These are phyloP conservation scores for Senna tora DNA, from an alignment of 306 rosid species.

Conservation along the genomic window DNA sequence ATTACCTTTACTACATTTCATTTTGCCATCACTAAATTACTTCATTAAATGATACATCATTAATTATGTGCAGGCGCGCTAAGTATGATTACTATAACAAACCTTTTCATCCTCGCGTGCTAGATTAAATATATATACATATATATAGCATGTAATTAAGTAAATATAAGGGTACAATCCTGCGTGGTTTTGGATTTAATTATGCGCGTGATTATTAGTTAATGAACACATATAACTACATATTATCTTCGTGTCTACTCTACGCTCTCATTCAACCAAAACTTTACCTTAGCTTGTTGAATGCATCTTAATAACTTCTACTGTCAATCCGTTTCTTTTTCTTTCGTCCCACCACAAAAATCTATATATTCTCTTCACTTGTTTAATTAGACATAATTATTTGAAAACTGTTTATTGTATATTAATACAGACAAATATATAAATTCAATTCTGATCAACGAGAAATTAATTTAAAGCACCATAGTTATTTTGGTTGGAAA, in stretches of 20 bases:
- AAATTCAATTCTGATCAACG: not conserved
- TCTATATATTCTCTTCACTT: not conserved
- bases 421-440: not conserved
- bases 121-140: too few relatives aligned
- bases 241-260: conserved; percentile 35
- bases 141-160: too few relatives aligned
- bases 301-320: not conserved
- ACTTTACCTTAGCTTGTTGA: conserved; percentile 33
- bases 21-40: too few relatives aligned
- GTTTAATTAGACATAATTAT: not conserved
- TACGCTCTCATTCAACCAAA: conserved; percentile 15
- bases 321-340: not conserved
- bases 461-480: not conserved
- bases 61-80: too few relatives aligned
- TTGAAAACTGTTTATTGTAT: not conserved
- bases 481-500: not conserved
- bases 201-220: conserved; percentile 7
- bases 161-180: not conserved
- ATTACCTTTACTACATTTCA: too few relatives aligned
- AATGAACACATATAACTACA: not conserved
- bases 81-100: too few relatives aligned
- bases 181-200: not conserved
- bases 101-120: not conserved
- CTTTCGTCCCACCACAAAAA: conserved; percentile 3
- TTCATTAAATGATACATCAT: too few relatives aligned